Evolutionary conservation across 2,329 filamentous ascomycete genomes (phyloP).

Genomic region (Beauveria australis): DNA sequence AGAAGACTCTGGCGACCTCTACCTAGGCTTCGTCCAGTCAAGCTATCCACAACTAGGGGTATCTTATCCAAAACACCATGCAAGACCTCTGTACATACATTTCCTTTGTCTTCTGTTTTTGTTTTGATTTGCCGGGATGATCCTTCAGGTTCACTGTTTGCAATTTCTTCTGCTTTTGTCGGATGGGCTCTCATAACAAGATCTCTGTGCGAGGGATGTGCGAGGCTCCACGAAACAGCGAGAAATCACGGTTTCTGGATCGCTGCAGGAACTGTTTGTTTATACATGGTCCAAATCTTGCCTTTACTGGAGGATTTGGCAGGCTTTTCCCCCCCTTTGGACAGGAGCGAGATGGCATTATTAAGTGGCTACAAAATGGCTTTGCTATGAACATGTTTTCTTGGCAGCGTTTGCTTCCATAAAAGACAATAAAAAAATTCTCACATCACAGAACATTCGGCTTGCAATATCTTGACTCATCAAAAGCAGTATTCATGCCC

Average conservation of each 20-base stretch:
- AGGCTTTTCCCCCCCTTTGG: too few relatives aligned
- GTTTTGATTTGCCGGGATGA: neutral
- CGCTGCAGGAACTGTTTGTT: neutral
- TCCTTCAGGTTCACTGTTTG: neutral
- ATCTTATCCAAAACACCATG: neutral
- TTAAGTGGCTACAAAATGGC: neutral
- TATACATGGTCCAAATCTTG: too few relatives aligned
- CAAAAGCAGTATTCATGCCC: neutral
- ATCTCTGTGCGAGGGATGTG: neutral
- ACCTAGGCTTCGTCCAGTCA: neutral
- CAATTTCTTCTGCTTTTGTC: neutral
- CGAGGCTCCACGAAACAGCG: neutral
- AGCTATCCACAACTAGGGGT: neutral
- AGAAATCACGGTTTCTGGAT: neutral
- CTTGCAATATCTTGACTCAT: neutral
- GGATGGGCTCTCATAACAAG: neutral
- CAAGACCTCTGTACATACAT: neutral
- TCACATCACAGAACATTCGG: neutral
- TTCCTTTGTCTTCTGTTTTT: neutral
- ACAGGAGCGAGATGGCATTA: too few relatives aligned
- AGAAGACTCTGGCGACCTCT: too few relatives aligned
- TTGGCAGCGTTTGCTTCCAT: neutral
- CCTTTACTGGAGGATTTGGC: too few relatives aligned
- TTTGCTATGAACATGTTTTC: neutral
- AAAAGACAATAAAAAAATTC: neutral